phyloP scores from a whole-genome alignment of 371 early-diverging fungal genomes.

The Phascolomyces articulosus region DNA sequence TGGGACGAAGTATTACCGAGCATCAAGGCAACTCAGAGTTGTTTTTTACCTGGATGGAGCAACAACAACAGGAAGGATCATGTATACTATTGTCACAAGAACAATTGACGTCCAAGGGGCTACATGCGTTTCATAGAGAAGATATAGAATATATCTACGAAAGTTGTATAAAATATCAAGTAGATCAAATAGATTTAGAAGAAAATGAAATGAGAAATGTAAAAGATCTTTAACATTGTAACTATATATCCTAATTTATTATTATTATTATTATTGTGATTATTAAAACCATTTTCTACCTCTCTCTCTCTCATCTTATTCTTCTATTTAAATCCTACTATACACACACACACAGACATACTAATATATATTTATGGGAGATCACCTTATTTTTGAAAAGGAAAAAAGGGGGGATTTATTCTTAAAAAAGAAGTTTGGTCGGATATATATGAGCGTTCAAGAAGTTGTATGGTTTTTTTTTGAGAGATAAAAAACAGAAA shows the following conservation, averaged over 20 bases:
- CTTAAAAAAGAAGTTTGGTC: not conserved
- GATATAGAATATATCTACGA: conserved; percentile 39
- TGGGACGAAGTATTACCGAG: conserved; percentile 11
- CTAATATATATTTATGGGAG: not conserved
- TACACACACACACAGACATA: not conserved
- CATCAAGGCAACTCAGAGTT: conserved; percentile 25
- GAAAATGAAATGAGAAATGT: not conserved
- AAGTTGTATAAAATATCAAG: not conserved
- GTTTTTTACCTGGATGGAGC: conserved; percentile 38
- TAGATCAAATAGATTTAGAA: not conserved
- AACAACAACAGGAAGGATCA: not conserved
- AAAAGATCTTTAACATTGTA: not conserved
- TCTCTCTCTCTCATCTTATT: not conserved
- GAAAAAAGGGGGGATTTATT: conserved; percentile 7
- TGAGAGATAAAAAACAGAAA: conserved; percentile 1
- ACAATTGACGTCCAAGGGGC: conserved; percentile 11
- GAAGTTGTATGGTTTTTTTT: not conserved
- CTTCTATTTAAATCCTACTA: not conserved
- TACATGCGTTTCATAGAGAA: conserved; percentile 30
- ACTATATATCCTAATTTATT: too few relatives aligned
- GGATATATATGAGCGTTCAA: conserved; percentile 3
- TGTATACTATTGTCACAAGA: not conserved
- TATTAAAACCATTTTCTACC: not conserved
- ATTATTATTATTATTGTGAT: not conserved
- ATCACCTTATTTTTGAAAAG: too few relatives aligned